Evolutionary conservation across 2,329 filamentous ascomycete genomes (phyloP).

Genomic region (Delphinella strobiligena): DNA sequence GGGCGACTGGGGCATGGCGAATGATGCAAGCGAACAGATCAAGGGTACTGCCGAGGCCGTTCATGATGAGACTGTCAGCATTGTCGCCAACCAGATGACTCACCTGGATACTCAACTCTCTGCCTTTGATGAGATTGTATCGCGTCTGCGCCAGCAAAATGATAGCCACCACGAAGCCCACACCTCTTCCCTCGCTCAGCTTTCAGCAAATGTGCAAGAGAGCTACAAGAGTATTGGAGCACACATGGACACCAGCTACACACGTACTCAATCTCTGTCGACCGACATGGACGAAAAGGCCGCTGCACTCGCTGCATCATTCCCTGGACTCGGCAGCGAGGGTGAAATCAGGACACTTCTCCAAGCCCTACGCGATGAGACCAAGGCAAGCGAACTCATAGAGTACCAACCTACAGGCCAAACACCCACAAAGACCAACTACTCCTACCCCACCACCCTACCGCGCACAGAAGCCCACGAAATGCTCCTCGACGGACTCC

Average conservation of each 20-base stretch:
- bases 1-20: conserved; percentile 72
- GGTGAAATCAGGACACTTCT: conserved; percentile 57
- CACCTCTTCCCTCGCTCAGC: conserved; percentile 47
- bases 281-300: conserved; percentile 53
- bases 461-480: conserved; percentile 62
- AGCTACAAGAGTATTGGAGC: conserved; percentile 61
- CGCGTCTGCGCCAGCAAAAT: conserved; percentile 70
- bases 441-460: conserved; percentile 67
- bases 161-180: conserved; percentile 63
- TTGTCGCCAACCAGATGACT: conserved; percentile 78
- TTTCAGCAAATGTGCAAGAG: conserved; percentile 57
- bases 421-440: conserved; percentile 71
- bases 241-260: conserved; percentile 58
- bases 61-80: conserved; percentile 78
- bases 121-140: conserved; percentile 81
- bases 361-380: conserved; percentile 55
- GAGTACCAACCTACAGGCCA: conserved; percentile 79
- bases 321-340: conserved; percentile 46
- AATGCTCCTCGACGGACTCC: conserved; percentile 40
- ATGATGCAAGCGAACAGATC: conserved; percentile 71
- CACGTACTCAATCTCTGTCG: conserved; percentile 56
- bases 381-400: conserved; percentile 51
- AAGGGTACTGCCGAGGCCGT: conserved; percentile 75
- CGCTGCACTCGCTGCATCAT: conserved; percentile 43
- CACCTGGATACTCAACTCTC: conserved; percentile 83